Evolutionary conservation across 495 filamentous ascomycete species (phyloP).

Genomic region (Cercophora sp.): DNA sequence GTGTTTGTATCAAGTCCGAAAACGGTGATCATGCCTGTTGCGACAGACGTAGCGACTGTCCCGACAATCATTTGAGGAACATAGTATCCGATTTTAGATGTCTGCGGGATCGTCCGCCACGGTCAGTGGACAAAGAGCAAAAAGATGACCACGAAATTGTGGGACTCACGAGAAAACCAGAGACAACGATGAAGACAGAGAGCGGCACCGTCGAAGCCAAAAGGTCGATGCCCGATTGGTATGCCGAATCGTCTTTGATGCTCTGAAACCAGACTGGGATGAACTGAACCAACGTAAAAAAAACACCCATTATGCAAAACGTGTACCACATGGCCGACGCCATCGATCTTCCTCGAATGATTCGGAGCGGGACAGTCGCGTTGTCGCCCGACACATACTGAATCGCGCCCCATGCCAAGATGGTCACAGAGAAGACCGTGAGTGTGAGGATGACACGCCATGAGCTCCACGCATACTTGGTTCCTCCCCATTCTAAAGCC

Average conservation of each 20-base stretch:
- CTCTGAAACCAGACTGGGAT: slow-evolving; percentile 68
- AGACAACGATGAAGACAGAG: slow-evolving; percentile 44
- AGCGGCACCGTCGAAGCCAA: slow-evolving; percentile 39
- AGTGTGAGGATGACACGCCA: slow-evolving; percentile 64
- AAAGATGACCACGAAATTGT: too few species aligned
- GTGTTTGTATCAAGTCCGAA: slow-evolving; percentile 43
- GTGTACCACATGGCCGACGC: slow-evolving; percentile 48
- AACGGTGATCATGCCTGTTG: slow-evolving; percentile 56
- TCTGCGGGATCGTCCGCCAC: slow-evolving; percentile 25
- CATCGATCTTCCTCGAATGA: slow-evolving; percentile 64
- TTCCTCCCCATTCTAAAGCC: slow-evolving; percentile 81
- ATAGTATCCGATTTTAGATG: slow-evolving; percentile 54
- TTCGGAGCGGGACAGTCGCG: slow-evolving; percentile 63
- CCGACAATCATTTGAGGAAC: slow-evolving; percentile 51
- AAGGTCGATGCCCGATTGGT: slow-evolving; percentile 48
- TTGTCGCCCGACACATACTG: slow-evolving; percentile 59
- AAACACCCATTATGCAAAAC: slow-evolving; percentile 47
- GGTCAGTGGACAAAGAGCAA: too few species aligned
- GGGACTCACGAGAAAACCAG: slow-evolving; percentile 41
- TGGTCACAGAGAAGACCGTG: slow-evolving; percentile 56
- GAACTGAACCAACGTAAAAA: slow-evolving; percentile 57
- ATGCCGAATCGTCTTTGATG: slow-evolving; percentile 44
- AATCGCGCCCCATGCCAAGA: slow-evolving; percentile 50
- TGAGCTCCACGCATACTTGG: slow-evolving; percentile 58
- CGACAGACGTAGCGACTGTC: slow-evolving; percentile 50